Base-by-base conservation (phyloP, 2,329 filamentous ascomycete genomes). In the Colletotrichum brevisporum region DNA sequence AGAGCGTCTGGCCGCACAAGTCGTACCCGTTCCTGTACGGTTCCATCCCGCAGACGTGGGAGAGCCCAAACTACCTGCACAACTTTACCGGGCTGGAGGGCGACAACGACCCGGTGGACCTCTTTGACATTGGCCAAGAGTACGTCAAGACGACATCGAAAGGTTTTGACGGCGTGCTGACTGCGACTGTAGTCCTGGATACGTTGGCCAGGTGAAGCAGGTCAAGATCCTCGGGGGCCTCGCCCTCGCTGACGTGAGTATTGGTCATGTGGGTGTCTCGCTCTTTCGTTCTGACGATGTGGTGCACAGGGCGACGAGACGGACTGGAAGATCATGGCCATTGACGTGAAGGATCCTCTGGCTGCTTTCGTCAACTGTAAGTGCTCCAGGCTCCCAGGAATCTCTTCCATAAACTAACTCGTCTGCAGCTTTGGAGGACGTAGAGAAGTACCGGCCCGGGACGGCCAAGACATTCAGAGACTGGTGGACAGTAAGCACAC, bases 1-100 rank as follows among this genome's bases (percentile, higher is more conserved):
- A 81, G 58, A 82, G 76, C 27, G 76, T 83, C 10, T 83, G 80
- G 80, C 82, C 82, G 45, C 81, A 83, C 73, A 82, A 80, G 73
- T 76, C 79, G 0, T 83, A 83, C 45, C 82, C 81, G 0, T 83
- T 83, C 70, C 75, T 80, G 27, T 83, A 83, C 56, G 82, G 82
- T 0, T 83, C 81, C 5, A 81, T 83, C 21, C 82, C 82, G 0
- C 82, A 83, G 71, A 83, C 82, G 0, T 83, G 82, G 82, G 82
- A 83, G 72, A 80, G 79, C 57, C 79, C 81, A 24, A 83, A 83
- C 67, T 75, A 78, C 43, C 71, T 80, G 18, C 80, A 83, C 53
- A 73, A 77, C 18, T 80, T 81, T 60, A 83, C 82, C 16, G 76
- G 76, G 0, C 76, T 71, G 6, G 67, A 75, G 1, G 82, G 82